Percentiles rank a stretch among this genome's conserved stretches.
These are phyloP conservation scores for Sphagnum tenellum DNA, from an alignment of 225 moss, liverwort and hornwort species.

Conservation along the genomic window DNA sequence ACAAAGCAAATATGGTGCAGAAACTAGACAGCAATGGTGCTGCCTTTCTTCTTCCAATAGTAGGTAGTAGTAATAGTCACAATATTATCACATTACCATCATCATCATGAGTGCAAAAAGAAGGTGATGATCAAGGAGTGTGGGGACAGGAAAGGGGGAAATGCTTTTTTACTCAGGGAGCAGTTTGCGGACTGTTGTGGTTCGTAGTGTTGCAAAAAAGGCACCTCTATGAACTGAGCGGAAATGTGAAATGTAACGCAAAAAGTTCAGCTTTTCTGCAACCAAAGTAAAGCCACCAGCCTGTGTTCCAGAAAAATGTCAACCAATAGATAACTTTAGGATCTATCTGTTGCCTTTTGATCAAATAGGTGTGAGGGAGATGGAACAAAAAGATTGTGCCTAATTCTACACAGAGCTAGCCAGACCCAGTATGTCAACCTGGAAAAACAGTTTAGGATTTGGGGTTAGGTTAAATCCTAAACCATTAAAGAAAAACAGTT, in stretches of 20 bases:
- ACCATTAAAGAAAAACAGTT: too few relatives aligned
- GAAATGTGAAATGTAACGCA: slow-evolving; percentile 93
- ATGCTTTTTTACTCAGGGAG: slow-evolving; percentile 63
- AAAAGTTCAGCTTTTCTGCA: slow-evolving; percentile 90
- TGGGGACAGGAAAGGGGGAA: too few relatives aligned
- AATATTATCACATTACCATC: not conserved
- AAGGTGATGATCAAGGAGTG: not conserved
- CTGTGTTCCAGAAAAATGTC: slow-evolving; percentile 13
- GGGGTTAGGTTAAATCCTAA: too few relatives aligned
- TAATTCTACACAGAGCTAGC: too few relatives aligned
- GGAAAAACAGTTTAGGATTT: too few relatives aligned
- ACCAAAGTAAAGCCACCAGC: slow-evolving; percentile 80
- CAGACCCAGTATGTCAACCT: too few relatives aligned
- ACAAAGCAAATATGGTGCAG: not conserved
- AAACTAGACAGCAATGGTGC: not conserved
- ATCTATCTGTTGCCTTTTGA: too few relatives aligned
- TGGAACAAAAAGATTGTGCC: too few relatives aligned
- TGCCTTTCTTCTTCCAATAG: too few relatives aligned
- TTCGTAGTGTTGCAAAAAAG: slow-evolving; percentile 78
- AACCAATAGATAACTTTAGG: too few relatives aligned
- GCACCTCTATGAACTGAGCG: slow-evolving; percentile 98
- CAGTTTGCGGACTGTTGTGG: slow-evolving; percentile 90
- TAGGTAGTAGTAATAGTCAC: too few relatives aligned
- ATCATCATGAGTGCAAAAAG: not conserved
- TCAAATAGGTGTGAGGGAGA: too few relatives aligned